Conservation (phyloP, 2,329 filamentous ascomycete species). For the Juglanconis oblonga region DNA sequence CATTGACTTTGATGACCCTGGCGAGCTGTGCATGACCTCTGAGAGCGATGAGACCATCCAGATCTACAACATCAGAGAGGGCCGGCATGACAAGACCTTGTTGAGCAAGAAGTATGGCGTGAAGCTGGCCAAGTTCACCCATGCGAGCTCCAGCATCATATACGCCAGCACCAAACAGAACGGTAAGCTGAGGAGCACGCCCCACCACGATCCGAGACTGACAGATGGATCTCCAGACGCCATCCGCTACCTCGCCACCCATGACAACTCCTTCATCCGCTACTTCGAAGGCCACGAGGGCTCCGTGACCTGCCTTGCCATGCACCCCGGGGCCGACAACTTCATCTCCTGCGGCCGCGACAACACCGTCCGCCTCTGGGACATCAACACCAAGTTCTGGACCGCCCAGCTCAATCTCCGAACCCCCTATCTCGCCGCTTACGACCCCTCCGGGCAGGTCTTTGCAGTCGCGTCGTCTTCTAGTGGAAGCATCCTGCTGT, state of each 20-base stretch:
- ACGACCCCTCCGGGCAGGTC: constrained; percentile 87
- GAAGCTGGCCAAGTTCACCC: constrained; percentile 90
- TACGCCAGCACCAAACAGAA: constrained; percentile 97
- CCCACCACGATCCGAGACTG: background rate
- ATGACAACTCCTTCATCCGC: constrained; percentile 94
- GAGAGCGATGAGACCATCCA: constrained; percentile 94
- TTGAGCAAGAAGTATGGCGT: constrained; percentile 97
- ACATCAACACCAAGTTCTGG: constrained; percentile 74
- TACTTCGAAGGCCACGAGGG: constrained; percentile 92
- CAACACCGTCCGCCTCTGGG: constrained; percentile 90
- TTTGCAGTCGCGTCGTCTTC: constrained; percentile 85
- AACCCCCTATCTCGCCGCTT: constrained; percentile 79
- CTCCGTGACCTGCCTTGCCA: constrained; percentile 75
- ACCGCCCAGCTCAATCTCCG: constrained; percentile 79
- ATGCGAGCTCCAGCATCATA: constrained; percentile 85
- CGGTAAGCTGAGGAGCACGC: constrained; percentile 45
- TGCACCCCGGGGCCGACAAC: constrained; percentile 83
- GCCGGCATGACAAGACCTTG: constrained; percentile 82
- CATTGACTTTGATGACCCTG: constrained; percentile 93
- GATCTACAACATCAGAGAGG: constrained; percentile 90
- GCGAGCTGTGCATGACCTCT: constrained; percentile 86
- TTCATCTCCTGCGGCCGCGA: constrained; percentile 92
- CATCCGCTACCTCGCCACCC: constrained; percentile 82
- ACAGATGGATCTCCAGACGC: constrained; percentile 52
- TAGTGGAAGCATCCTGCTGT: constrained; percentile 78